Base-by-base conservation (phyloP, 2,329 filamentous ascomycete genomes). In the Trichoderma simmonsii region DNA sequence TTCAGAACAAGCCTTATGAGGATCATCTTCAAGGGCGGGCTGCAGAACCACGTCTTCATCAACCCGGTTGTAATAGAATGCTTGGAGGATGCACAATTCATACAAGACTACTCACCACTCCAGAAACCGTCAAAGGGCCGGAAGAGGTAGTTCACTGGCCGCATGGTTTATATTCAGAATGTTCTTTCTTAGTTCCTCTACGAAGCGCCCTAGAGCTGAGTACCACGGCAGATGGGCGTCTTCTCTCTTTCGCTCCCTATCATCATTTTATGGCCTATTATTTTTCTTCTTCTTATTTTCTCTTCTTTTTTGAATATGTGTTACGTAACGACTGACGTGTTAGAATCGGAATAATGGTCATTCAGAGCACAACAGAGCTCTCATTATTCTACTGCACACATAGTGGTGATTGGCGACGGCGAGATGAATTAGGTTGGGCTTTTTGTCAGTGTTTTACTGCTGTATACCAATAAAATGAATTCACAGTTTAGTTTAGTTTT, bases 1-100 rank as follows among this genome's bases (percentile, higher is more conserved):
- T 82, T 83, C 21, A 81, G 86, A 24, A 80, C 86, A n/a, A 81
- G 84, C 60, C 81, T 85, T 76, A 81, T 89, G 71, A 85, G 84
- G 75, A 79, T 79, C 5, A 73, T 88, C 1, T 83, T 89, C 61
- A 83, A 84, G 18, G 82, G 83, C 30, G 86, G 86, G 15, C 75
- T 83, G 3, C 80, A 81, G 70, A 78, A 79, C 28, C 81, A 83
- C 65, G 76, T 81, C n/a, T 80, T 81, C 34, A 75, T 80, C 60
- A 83, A 83, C 70, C 81, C 81, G 6, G 78, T 83, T 6, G 81
- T 83, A 18, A 76, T 77, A 36, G 80, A 83, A 65, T 82, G 81
- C 71, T 75, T 83, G 8, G 81, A 81, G 21, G 81, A 82, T 54
- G 81, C 81, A 26, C 75, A 79, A 48, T 83, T 81, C 64, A 75